Evolutionary conservation across 345 rosid genomes (phyloP).

Genomic region (Gossypium longicalyx): DNA sequence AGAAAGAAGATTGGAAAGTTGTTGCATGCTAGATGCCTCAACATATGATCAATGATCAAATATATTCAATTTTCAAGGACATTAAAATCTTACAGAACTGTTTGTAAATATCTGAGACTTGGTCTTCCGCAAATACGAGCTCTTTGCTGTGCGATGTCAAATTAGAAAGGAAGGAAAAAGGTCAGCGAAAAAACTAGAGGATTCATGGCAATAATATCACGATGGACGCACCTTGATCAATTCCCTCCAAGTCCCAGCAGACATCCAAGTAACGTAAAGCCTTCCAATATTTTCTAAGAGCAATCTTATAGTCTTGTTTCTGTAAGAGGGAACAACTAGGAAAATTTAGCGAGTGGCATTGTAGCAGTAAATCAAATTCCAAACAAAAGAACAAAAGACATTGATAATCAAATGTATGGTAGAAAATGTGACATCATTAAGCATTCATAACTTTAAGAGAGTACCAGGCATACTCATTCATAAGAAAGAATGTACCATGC

Average conservation of each 20-base stretch:
- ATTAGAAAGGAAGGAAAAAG: neutral
- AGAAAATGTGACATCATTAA: neutral
- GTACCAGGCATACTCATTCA: neutral
- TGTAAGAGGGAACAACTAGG: conserved; percentile 17
- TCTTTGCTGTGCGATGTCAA: conserved; percentile 46
- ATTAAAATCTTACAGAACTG: conserved; percentile 59
- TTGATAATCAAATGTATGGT: neutral
- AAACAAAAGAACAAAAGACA: neutral
- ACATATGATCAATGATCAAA: neutral
- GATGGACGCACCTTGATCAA: conserved; percentile 64
- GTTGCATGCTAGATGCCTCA: neutral
- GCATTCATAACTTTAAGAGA: neutral
- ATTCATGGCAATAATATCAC: neutral
- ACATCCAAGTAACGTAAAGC: conserved; percentile 80
- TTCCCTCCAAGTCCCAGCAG: conserved; percentile 95
- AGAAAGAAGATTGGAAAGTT: neutral
- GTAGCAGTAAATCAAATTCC: neutral
- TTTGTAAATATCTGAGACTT: conserved; percentile 90
- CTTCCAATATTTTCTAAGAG: conserved; percentile 87
- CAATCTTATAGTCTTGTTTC: conserved; percentile 92
- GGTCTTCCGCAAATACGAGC: conserved; percentile 70
- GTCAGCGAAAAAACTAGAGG: neutral
- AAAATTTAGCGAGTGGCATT: neutral
- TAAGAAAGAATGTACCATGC: neutral
- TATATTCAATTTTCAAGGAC: neutral